phyloP scores from a whole-genome alignment of 2,329 filamentous ascomycete species.

The Colletotrichum karsti region DNA sequence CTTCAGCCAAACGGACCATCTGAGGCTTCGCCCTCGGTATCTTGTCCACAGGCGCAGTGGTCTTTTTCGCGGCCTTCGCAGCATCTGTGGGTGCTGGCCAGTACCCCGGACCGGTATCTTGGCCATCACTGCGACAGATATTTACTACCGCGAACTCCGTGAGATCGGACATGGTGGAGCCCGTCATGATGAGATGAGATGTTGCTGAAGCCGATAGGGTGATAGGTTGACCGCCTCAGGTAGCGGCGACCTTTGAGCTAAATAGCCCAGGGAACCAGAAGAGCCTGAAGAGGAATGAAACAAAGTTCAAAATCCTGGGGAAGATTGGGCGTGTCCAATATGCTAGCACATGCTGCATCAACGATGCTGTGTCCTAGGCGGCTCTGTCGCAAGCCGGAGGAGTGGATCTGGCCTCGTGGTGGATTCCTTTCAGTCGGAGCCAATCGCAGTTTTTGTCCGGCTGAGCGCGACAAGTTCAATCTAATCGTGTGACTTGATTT shows the following conservation, averaged over 20 bases:
- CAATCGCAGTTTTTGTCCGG: neutral
- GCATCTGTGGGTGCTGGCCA: constrained; percentile 43
- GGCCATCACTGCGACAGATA: constrained; percentile 55
- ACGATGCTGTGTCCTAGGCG: neutral
- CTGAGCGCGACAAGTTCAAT: neutral
- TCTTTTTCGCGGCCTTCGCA: constrained; percentile 47
- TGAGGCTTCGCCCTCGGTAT: constrained; percentile 49
- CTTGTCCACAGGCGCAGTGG: constrained; percentile 43
- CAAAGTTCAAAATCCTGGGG: neutral
- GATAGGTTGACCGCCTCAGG: neutral
- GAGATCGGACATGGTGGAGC: constrained; percentile 15
- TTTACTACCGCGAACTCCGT: constrained; percentile 35
- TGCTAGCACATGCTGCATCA: constrained; percentile 18
- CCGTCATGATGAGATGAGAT: neutral
- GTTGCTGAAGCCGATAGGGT: neutral
- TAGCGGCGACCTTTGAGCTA: neutral
- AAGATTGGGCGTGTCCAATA: neutral
- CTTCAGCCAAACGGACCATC: constrained; percentile 51
- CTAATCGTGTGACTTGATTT: neutral
- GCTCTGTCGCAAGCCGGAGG: constrained; percentile 5
- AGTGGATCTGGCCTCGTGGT: constrained; percentile 19
- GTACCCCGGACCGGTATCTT: constrained; percentile 53
- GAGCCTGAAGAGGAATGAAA: neutral
- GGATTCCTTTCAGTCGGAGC: neutral
- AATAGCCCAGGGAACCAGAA: neutral